Percentiles rank a stretch among this genome's conserved stretches.
Conservation (phyloP, 345 rosid genomes). For the Salix suchowensis region DNA sequence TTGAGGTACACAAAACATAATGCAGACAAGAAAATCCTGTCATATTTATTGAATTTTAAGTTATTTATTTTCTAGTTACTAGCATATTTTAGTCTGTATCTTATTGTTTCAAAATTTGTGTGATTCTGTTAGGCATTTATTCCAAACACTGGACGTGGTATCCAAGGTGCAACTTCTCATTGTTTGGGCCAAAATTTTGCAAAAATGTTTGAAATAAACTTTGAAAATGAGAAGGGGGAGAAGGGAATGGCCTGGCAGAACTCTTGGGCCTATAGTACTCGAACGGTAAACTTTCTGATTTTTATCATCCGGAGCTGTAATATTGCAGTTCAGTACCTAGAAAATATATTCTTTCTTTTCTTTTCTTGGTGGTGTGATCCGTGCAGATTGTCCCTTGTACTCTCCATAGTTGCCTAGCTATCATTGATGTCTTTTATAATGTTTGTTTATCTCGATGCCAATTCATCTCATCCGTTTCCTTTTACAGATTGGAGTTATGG, state of each 20-base stretch:
- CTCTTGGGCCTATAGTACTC: constrained; percentile 97
- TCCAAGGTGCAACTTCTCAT: constrained; percentile 98
- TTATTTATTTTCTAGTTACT: background rate
- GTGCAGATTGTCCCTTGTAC: background rate
- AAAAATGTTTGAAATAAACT: constrained; percentile 89
- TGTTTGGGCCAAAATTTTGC: constrained; percentile 97
- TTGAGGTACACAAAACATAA: constrained; percentile 51
- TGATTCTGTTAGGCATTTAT: constrained; percentile 67
- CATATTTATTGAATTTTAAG: background rate
- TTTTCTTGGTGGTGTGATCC: background rate
- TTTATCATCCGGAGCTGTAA: background rate
- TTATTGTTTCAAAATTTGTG: background rate
- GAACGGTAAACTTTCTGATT: constrained; percentile 44
- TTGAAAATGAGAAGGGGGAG: constrained; percentile 90
- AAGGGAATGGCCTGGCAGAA: constrained; percentile 95
- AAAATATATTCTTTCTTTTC: background rate
- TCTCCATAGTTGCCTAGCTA: background rate
- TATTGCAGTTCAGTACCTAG: background rate
- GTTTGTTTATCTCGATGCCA: background rate
- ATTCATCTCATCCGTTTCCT: background rate
- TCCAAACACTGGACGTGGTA: constrained; percentile 94
- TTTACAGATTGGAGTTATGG: constrained; percentile 86
- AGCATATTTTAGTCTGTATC: constrained; percentile 1
- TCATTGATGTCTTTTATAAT: background rate
- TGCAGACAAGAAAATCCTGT: background rate